These are phyloP conservation scores for Phaeosphaeria sp. DNA, from an alignment of 2,329 filamentous ascomycete genomes.

Conservation along the genomic window DNA sequence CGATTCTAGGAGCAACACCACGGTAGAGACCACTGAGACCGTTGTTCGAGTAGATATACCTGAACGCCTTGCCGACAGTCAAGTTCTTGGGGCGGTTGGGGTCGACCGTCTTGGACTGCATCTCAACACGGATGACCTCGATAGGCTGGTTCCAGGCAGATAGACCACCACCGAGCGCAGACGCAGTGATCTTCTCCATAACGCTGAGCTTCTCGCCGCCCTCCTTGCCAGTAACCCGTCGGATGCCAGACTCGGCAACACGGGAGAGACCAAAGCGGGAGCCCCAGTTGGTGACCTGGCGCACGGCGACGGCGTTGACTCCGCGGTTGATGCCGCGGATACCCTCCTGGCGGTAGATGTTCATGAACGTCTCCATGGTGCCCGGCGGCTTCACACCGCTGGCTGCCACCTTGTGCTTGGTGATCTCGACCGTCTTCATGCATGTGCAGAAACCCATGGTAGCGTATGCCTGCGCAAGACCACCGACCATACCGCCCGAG, in stretches of 20 bases:
- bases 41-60: slow-evolving; percentile 90
- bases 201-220: slow-evolving; percentile 78
- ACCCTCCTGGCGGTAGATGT: slow-evolving; percentile 94
- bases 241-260: slow-evolving; percentile 88
- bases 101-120: slow-evolving; percentile 99
- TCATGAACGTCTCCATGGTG: slow-evolving; percentile 94
- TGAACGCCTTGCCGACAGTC: slow-evolving; percentile 83
- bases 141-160: slow-evolving; percentile 99
- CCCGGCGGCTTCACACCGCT: slow-evolving; percentile 82
- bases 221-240: slow-evolving; percentile 77
- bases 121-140: slow-evolving; percentile 99
- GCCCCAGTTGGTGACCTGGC: slow-evolving; percentile 99
- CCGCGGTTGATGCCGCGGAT: slow-evolving; percentile 97
- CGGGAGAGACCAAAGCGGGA: slow-evolving; percentile 92
- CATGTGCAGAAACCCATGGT: slow-evolving; percentile 99
- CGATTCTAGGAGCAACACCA: slow-evolving; percentile 91
- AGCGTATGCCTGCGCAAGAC: slow-evolving; percentile 96
- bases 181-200: slow-evolving; percentile 87
- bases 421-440: slow-evolving; percentile 99
- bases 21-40: slow-evolving; percentile 93
- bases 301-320: slow-evolving; percentile 97
- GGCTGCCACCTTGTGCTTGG: slow-evolving; percentile 92
- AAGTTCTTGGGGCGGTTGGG: slow-evolving; percentile 99
- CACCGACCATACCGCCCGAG: slow-evolving; percentile 86
- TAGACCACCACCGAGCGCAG: slow-evolving; percentile 87